Conservation (phyloP, 306 rosid genomes). For the Corylus americana region DNA sequence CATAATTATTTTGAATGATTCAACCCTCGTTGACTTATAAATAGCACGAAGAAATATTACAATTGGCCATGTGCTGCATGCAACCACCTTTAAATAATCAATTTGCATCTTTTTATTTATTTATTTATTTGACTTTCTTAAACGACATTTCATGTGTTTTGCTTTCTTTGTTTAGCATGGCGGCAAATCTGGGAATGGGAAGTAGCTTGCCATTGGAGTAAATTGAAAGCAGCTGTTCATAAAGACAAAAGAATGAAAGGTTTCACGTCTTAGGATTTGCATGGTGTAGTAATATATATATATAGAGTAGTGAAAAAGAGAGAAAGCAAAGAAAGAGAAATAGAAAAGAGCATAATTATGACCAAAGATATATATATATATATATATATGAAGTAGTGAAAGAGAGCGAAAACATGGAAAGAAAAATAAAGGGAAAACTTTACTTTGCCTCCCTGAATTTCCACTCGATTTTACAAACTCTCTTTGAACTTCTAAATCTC, state of each 20-base stretch:
- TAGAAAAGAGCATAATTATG: background rate
- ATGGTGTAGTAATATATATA: too few species aligned
- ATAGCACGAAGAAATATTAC: background rate
- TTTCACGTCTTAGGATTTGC: background rate
- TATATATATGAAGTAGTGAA: too few species aligned
- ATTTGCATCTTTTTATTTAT: too few species aligned
- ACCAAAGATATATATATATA: too few species aligned
- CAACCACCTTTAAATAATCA: background rate
- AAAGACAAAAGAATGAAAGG: background rate
- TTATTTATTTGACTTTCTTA: background rate
- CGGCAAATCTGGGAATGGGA: background rate
- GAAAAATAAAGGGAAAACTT: too few species aligned
- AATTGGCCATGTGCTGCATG: background rate
- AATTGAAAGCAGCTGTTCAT: background rate
- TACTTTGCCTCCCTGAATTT: too few species aligned
- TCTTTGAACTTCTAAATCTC: too few species aligned
- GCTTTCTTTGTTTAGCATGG: background rate
- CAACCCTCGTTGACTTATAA: background rate
- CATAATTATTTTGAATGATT: background rate
- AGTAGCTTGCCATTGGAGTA: background rate
- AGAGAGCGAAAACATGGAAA: too few species aligned
- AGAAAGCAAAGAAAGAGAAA: background rate
- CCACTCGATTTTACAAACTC: too few species aligned
- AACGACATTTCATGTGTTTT: background rate
- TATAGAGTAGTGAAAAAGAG: too few species aligned